Percentiles rank a stretch among this genome's conserved stretches.
phyloP scores from a whole-genome alignment of 176 grass and related monocot species.

The Coix lacrymajobi region DNA sequence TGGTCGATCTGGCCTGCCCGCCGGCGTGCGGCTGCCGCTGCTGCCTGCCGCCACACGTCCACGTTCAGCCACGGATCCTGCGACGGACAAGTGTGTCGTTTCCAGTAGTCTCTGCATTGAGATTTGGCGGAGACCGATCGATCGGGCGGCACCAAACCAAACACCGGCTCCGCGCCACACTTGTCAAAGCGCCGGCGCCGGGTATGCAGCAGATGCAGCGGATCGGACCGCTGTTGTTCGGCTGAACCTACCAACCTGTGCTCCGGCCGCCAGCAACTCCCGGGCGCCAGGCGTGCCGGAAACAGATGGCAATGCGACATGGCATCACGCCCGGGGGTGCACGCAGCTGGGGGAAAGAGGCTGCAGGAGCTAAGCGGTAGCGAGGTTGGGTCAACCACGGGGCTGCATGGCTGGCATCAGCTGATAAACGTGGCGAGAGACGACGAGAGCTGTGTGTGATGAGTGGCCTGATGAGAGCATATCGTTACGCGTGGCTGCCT shows the following conservation, averaged over 20 bases:
- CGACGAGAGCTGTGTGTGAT: neutral
- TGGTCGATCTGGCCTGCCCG: neutral
- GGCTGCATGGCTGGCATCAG: neutral
- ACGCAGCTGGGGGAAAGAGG: neutral
- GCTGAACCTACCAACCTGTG: constrained; percentile 18
- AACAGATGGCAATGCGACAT: constrained; percentile 2
- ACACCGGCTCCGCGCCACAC: neutral
- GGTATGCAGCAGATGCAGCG: neutral
- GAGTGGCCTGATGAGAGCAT: neutral
- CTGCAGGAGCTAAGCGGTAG: neutral
- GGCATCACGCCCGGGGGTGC: too few species aligned
- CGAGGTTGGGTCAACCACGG: constrained; percentile 23
- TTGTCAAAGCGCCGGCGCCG: neutral
- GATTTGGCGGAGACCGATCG: neutral
- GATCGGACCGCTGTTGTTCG: neutral
- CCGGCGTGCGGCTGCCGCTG: neutral
- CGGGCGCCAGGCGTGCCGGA: neutral
- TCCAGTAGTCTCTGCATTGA: neutral
- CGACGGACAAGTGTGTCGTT: neutral
- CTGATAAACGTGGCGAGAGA: neutral
- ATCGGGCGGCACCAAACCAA: neutral
- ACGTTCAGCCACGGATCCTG: neutral
- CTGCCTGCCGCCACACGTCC: neutral
- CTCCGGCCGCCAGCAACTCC: neutral
- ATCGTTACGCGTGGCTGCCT: neutral